Base-by-base conservation (phyloP, 805 yeast genomes). In the Yamadazyma paraphyllophila region DNA sequence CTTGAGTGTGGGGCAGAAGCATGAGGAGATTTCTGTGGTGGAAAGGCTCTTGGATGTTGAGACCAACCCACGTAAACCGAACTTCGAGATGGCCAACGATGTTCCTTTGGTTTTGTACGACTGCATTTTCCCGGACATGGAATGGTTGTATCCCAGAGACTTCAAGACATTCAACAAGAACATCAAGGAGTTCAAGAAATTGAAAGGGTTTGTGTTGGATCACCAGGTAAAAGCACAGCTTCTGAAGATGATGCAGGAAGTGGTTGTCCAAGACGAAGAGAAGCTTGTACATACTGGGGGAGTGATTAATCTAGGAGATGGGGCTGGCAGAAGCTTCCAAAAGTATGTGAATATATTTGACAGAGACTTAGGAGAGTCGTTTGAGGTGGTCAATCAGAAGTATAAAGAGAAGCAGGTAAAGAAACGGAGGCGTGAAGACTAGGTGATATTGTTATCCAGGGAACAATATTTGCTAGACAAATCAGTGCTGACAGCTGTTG, bases 11-110 rank as follows among this genome's bases (percentile, higher is more conserved):
- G 99, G 97, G 0, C 96, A 90, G 62, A 71, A 71, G 12, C 73
- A 78, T 15, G 99, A 94, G 62, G 46, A 60, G 0, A 84, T 89
- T 0, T 57, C 63, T 1, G 63, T 89, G 0, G 71, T 94, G 1
- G 62, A 63, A 10, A 75, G 80, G 2, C 66, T 94, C 47, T 61
- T 91, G 36, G 77, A 92, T 55, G 66, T 80, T 1, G 71, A 69
- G 3, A 67, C 64, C 33, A 70, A 66, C 41, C 88, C 95, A 0
- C 66, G 79, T 26, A 81, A 83, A 52, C 99, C 99, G 1, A 66
- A 76, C 2, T 94, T 85, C 59, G 90, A 82, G 35, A 88, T 92
- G 88, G 98, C 96, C 0, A 78, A 85, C 58, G 98, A 92, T 53
- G 67, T 85, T 6, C 99, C 99, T 1, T 70, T 94, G 54, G 83